These are phyloP conservation scores for Dioscorea dumetorum DNA, from an alignment of 106 monocot species.

Conservation along the genomic window DNA sequence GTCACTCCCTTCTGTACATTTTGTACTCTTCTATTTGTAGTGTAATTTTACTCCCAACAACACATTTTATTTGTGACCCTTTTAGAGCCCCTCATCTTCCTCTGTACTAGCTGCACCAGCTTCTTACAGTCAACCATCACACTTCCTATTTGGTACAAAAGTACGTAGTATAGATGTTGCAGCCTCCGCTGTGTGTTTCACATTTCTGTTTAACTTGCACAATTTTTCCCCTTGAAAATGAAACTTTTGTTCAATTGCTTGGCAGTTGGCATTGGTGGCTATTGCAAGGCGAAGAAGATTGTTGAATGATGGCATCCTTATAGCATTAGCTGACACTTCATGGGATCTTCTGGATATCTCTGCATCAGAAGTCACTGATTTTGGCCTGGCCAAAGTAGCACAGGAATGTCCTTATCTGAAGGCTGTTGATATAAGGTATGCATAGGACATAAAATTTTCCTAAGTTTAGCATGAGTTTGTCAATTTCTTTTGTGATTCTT, in stretches of 20 bases:
- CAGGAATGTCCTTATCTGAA: conserved; percentile 46
- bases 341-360: conserved; percentile 89
- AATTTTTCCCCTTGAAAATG: too few species aligned
- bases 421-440: conserved; percentile 92
- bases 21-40: too few species aligned
- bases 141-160: conserved; percentile 45
- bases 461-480: too few species aligned
- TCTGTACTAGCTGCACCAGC: conserved; percentile 28
- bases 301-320: conserved; percentile 67
- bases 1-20: too few species aligned
- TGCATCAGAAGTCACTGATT: conserved; percentile 79
- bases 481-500: too few species aligned
- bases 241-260: not conserved
- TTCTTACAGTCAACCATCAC: conserved; percentile 66
- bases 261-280: conserved; percentile 69
- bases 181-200: too few species aligned
- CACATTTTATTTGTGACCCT: too few species aligned
- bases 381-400: conserved; percentile 55
- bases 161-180: too few species aligned
- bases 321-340: conserved; percentile 62
- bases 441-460: not conserved
- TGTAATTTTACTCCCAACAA: too few species aligned
- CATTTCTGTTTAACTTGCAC: too few species aligned
- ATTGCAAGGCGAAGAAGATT: conserved; percentile 86
- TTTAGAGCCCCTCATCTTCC: too few species aligned